Evolutionary conservation across 2,329 filamentous ascomycete species (phyloP), one percentile per base, ranked within the genome.

Genomic region (Aspergillus aculeatinus): DNA sequence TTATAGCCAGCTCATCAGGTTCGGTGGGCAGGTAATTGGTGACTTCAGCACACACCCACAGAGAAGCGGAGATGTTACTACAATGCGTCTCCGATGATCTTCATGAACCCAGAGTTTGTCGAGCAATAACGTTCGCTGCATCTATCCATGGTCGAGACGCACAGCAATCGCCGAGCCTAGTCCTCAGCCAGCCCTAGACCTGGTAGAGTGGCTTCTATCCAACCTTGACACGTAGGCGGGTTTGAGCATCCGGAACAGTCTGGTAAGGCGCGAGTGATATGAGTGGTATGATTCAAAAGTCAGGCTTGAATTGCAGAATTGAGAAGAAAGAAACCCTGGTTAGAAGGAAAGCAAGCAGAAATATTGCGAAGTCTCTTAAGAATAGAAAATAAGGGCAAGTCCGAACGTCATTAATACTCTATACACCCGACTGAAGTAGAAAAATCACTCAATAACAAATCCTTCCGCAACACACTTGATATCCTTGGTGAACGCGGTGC

Each of bases 401-500:
- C 71, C 66, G 67, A 74, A 73, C 72, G 67, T 75, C 73, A 74
- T 75, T 75, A 75, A 64, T 70, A 68, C 66, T 71, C 69, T 73
- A 74, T 74, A 74, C 71, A 72, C 59, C 64, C 60, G 60, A 60
- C 60, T 55, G 44, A 53, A 59, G 60, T n/a, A 55, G 35, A 54
- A 60, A 61, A 4, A 67, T 71, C 72, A 81, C 66, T 81, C 78
- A 64, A 81, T 80, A 44, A 74, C 60, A 71, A 76, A 80, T 48
- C 75, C 74, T 58, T 81, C 78, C 7, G 77, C 74, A 61, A 77
- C 68, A 50, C 76, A 78, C 65, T 76, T 79, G 54, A 80, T 65
- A 31, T 77, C 76, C 72, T 81, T 81, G 44, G 77, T 77, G 67
- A 79, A 81, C 5, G 72, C 71, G 35, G 79, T 73, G 31, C 71